These are phyloP conservation scores for Chalciporus pseudorubinellus DNA, from an alignment of 768 basidiomycete species.

Conservation along the genomic window DNA sequence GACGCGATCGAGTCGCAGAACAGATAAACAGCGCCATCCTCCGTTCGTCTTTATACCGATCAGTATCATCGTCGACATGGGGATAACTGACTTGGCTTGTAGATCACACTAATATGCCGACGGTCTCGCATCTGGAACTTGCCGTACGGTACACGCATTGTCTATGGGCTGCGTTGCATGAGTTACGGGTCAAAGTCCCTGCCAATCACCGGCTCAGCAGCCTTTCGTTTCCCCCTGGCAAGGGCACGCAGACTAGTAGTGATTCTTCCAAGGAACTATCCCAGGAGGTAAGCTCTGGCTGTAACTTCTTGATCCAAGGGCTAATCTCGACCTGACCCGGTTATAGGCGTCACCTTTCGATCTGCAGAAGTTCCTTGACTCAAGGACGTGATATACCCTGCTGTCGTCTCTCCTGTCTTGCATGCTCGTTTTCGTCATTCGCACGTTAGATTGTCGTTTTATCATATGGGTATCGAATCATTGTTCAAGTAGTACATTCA, in stretches of 20 bases:
- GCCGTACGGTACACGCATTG: slow-evolving; percentile 62
- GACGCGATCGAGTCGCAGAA: slow-evolving; percentile 81
- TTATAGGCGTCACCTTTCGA: slow-evolving; percentile 52
- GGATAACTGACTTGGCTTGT: slow-evolving; percentile 1
- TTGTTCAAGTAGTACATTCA: slow-evolving; percentile 10
- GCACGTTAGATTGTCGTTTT: slow-evolving; percentile 3
- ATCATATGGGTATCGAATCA: slow-evolving; percentile 10
- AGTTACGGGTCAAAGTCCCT: slow-evolving; percentile 45
- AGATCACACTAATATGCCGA: slow-evolving; percentile 53
- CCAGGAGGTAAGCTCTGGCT: slow-evolving; percentile 34
- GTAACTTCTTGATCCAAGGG: background rate
- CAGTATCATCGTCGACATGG: background rate
- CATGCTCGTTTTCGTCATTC: background rate
- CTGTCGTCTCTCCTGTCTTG: background rate
- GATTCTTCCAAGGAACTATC: slow-evolving; percentile 34
- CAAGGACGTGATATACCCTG: slow-evolving; percentile 37
- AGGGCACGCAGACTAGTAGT: slow-evolving; percentile 13
- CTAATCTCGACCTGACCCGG: too few species aligned
- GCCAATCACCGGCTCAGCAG: slow-evolving; percentile 40
- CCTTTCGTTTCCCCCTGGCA: slow-evolving; percentile 41
- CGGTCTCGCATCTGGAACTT: slow-evolving; percentile 63
- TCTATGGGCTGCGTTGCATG: slow-evolving; percentile 57
- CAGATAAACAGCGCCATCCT: slow-evolving; percentile 87
- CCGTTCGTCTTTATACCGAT: slow-evolving; percentile 45
- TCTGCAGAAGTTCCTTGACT: slow-evolving; percentile 50